These are phyloP conservation scores for Cladosporium phlei DNA, from an alignment of 2,329 filamentous ascomycete species.

Conservation along the genomic window DNA sequence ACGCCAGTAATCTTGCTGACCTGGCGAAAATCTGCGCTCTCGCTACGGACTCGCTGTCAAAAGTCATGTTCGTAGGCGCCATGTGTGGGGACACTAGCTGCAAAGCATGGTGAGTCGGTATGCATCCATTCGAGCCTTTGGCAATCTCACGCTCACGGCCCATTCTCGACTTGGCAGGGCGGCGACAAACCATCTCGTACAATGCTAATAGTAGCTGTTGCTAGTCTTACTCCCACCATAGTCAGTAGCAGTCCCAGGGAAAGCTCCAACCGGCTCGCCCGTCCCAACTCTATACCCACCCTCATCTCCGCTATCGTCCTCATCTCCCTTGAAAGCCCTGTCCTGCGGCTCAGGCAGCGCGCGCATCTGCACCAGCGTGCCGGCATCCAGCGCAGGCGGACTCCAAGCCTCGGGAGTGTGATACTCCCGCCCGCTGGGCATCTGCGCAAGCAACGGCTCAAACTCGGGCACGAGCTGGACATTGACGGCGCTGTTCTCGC, in stretches of 20 bases:
- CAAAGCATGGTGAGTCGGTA: too few species aligned
- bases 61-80: too few species aligned
- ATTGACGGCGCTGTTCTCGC: conserved; percentile 90
- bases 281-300: conserved; percentile 25
- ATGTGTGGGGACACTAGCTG: too few species aligned
- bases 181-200: too few species aligned
- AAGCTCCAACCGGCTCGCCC: conserved; percentile 44
- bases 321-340: conserved; percentile 37
- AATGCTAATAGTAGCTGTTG: conserved; percentile 26
- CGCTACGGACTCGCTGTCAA: too few species aligned
- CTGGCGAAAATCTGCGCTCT: too few species aligned
- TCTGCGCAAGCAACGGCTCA: conserved; percentile 66
- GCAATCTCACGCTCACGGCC: too few species aligned
- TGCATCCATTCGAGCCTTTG: too few species aligned
- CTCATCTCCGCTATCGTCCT: conserved; percentile 43
- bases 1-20: too few species aligned
- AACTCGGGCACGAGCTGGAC: conserved; percentile 70
- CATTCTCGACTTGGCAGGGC: too few species aligned
- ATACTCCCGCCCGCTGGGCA: conserved; percentile 86
- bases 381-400: conserved; percentile 60
- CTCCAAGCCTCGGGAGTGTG: conserved; percentile 66
- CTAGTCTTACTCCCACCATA: conserved; percentile 27
- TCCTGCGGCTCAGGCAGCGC: conserved; percentile 51
- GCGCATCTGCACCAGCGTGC: conserved; percentile 56
- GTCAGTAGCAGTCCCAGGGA: conserved; percentile 42